These are phyloP conservation scores for Colletotrichum chlorophyti DNA, from an alignment of 2,329 filamentous ascomycete genomes.

Conservation along the genomic window DNA sequence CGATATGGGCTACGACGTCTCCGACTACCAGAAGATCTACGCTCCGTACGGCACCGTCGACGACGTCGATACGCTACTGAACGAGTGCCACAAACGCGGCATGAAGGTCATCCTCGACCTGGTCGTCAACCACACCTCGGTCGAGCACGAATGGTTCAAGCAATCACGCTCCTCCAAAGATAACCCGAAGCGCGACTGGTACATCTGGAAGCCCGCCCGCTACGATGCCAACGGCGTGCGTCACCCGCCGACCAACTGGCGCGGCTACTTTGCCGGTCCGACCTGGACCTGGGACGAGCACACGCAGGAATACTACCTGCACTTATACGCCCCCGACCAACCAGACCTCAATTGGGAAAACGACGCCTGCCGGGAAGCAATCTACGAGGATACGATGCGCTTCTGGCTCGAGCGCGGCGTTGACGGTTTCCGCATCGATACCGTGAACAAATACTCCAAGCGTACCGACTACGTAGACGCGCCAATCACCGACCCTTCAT, in stretches of 20 bases:
- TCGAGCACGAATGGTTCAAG: constrained; percentile 64
- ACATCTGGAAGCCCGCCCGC: constrained; percentile 68
- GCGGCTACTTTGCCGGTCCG: constrained; percentile 51
- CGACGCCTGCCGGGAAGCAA: constrained; percentile 67
- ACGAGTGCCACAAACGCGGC: constrained; percentile 61
- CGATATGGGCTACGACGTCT: constrained; percentile 79
- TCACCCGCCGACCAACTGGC: constrained; percentile 66
- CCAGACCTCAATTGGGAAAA: constrained; percentile 84
- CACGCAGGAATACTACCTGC: constrained; percentile 61
- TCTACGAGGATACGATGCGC: constrained; percentile 70
- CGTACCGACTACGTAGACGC: constrained; percentile 62
- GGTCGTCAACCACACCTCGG: constrained; percentile 73
- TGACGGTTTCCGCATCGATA: constrained; percentile 71
- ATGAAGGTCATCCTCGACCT: constrained; percentile 76
- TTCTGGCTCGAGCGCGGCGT: constrained; percentile 78
- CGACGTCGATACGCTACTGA: constrained; percentile 70
- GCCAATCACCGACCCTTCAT: constrained; percentile 47
- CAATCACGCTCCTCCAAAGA: constrained; percentile 57
- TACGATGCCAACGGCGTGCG: constrained; percentile 60
- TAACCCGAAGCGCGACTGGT: constrained; percentile 65
- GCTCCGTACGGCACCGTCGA: constrained; percentile 70
- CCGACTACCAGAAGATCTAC: constrained; percentile 72
- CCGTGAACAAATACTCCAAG: constrained; percentile 73
- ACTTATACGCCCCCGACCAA: constrained; percentile 72
- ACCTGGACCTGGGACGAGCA: constrained; percentile 61